A percentile compares a stretch with the other conserved stretches of the same genome.
Evolutionary conservation across 2,329 filamentous ascomycete genomes (phyloP).

Genomic region (Drechslerella dactyloides): DNA sequence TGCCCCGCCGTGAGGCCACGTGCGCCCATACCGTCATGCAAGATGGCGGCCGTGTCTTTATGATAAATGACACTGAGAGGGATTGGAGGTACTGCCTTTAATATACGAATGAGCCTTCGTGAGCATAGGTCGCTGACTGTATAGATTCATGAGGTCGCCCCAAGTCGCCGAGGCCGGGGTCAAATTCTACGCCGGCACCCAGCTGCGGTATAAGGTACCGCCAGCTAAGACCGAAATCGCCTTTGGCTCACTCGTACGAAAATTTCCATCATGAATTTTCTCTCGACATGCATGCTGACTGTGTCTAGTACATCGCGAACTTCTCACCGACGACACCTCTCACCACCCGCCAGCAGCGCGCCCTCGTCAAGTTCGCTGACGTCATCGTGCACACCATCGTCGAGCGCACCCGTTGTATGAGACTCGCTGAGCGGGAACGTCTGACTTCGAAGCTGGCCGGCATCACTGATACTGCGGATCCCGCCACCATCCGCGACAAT

Average conservation of each 20-base stretch:
- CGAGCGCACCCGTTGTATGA: conserved; percentile 40
- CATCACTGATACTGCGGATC: conserved; percentile 55
- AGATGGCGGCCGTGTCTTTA: conserved; percentile 58
- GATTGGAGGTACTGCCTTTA: conserved; percentile 60
- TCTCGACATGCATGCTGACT: neutral
- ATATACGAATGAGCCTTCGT: neutral
- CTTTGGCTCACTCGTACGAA: conserved; percentile 36
- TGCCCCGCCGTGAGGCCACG: conserved; percentile 61
- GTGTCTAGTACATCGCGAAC: conserved; percentile 28
- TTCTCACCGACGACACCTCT: conserved; percentile 29
- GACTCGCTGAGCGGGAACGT: conserved; percentile 43
- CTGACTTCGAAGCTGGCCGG: conserved; percentile 57
- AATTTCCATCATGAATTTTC: too few relatives aligned
- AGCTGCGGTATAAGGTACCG: conserved; percentile 41
- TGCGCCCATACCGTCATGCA: conserved; percentile 61
- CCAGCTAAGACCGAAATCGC: conserved; percentile 21
- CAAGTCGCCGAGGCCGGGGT: conserved; percentile 54
- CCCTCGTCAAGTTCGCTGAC: conserved; percentile 58
- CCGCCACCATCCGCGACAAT: conserved; percentile 52
- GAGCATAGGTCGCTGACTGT: conserved; percentile 53
- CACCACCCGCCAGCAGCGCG: conserved; percentile 55
- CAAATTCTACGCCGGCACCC: conserved; percentile 55
- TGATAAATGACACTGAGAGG: conserved; percentile 59
- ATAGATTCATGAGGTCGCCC: conserved; percentile 54
- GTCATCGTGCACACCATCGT: conserved; percentile 52